Base-by-base conservation (phyloP, 2,329 filamentous ascomycete genomes). In the Apiospora pterosperma region DNA sequence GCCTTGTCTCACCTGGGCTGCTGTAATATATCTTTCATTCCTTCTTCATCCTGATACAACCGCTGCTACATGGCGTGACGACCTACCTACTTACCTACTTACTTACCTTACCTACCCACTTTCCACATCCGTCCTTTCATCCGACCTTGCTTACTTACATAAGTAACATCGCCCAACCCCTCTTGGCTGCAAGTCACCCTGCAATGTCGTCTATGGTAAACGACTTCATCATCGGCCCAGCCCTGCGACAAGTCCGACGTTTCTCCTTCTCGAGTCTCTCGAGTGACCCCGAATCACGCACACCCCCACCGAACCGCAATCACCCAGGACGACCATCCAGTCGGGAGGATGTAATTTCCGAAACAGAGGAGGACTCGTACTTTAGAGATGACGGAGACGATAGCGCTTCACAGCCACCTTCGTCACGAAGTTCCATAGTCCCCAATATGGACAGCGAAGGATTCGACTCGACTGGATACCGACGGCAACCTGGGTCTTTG, bases 161-260 rank as follows among this genome's bases (percentile, higher is more conserved):
- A 55, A 55, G 48, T 55, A 44, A 44, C 41, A 48, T 60, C 48
- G 19, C 38, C 36, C 31, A 58, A 38, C 48, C 60, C 38, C 36
- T 55, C 48, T 64, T 55, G 48, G 48, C 48, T 55, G 48, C 48
- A 55, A 25, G 48, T 28, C 48, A 28, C 64, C 65, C 69, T 69
- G 63, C 69, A 70, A 90, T 90, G 88, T 83, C 85, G 75, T 88
- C 83, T 70, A 79, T 89, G 71, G 87, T 90, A 63, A 84, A 86
- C 72, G 85, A 89, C 66, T 89, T 88, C 74, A 78, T 90, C 70
- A 87, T 90, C 76, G 88, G 88, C 67, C 87, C 88, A 65, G 86
- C 90, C 71, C 77, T 90, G 69, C 85, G 87, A 74, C 87, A 90
- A 77, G 88, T 87, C 71, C 85, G 87, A 67, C 85, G 86, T 68